Percentiles rank a stretch among this genome's conserved stretches.
These are phyloP conservation scores for Emiliania huxleyi DNA, from an alignment of 78 protist genomes.

Conservation along the genomic window DNA sequence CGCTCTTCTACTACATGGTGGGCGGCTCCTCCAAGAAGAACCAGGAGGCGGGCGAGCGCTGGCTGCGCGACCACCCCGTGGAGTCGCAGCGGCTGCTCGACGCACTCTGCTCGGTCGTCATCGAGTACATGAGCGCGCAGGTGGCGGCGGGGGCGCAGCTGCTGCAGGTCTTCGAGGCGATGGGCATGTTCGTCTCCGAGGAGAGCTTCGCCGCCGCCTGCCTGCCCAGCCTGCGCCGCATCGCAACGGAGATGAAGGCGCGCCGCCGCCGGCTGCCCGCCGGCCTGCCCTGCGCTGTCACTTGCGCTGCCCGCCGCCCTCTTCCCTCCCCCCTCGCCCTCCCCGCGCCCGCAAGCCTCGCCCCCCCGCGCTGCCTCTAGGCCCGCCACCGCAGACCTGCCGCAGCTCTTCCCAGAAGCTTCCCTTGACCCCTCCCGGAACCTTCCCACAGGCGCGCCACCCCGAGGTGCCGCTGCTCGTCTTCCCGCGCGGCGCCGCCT, in stretches of 20 bases:
- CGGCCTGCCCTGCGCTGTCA: too few relatives aligned
- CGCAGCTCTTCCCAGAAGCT: too few relatives aligned
- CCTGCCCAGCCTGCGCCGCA: background rate
- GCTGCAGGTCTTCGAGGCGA: conserved; percentile 43
- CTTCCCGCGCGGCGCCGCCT: conserved; percentile 31
- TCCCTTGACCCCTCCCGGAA: too few relatives aligned
- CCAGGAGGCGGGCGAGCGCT: background rate
- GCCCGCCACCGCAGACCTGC: too few relatives aligned
- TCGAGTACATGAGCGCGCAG: background rate
- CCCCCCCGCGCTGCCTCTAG: too few relatives aligned
- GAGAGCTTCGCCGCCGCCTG: background rate
- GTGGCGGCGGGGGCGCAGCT: conserved; percentile 7
- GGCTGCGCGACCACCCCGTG: conserved; percentile 1
- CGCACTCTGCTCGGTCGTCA: background rate
- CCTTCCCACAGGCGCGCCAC: conserved; percentile 17
- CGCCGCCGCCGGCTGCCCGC: too few relatives aligned
- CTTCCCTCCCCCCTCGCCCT: too few relatives aligned
- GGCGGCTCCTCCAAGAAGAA: background rate
- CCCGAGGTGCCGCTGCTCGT: conserved; percentile 41
- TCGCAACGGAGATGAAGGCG: background rate
- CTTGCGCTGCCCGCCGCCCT: too few relatives aligned
- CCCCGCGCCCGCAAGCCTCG: too few relatives aligned
- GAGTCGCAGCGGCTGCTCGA: background rate
- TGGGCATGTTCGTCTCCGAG: conserved; percentile 5
- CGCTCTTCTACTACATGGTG: conserved; percentile 27